Evolutionary conservation across 305 asterid species (phyloP).

Genomic region (Salvia sclarea): DNA sequence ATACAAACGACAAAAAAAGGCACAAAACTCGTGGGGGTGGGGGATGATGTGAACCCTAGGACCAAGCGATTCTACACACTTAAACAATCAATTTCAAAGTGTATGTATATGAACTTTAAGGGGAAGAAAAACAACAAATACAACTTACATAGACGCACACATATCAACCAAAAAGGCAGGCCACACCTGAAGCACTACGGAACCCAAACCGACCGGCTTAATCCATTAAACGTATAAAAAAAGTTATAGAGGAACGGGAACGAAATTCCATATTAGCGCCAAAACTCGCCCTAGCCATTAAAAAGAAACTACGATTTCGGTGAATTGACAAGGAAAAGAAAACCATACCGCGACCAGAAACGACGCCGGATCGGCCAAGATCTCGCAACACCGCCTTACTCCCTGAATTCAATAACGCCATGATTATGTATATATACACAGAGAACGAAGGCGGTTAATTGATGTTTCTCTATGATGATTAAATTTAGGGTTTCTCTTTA

Average conservation of each 20-base stretch:
- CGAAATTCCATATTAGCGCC: background rate
- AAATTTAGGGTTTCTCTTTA: background rate
- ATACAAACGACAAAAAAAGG: background rate
- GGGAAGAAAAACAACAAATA: background rate
- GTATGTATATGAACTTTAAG: background rate
- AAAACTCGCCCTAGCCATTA: background rate
- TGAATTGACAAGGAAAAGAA: background rate
- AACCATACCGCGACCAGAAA: slow-evolving; percentile 12
- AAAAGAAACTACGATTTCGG: background rate
- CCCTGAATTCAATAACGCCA: slow-evolving; percentile 13
- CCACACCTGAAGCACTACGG: background rate
- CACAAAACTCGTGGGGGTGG: background rate
- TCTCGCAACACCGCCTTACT: slow-evolving; percentile 11
- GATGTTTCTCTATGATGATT: background rate
- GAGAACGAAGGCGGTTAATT: background rate
- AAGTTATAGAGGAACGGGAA: background rate
- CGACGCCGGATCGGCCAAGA: slow-evolving; percentile 25
- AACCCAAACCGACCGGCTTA: slow-evolving; percentile 15
- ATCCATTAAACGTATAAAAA: background rate
- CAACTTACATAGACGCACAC: too few species aligned
- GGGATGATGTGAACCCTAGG: background rate
- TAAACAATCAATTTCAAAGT: background rate
- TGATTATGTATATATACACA: background rate
- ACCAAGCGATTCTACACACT: slow-evolving; percentile 8
- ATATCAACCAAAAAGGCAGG: background rate